Base-by-base conservation (phyloP, 306 rosid genomes). In the Inga oerstediana region DNA sequence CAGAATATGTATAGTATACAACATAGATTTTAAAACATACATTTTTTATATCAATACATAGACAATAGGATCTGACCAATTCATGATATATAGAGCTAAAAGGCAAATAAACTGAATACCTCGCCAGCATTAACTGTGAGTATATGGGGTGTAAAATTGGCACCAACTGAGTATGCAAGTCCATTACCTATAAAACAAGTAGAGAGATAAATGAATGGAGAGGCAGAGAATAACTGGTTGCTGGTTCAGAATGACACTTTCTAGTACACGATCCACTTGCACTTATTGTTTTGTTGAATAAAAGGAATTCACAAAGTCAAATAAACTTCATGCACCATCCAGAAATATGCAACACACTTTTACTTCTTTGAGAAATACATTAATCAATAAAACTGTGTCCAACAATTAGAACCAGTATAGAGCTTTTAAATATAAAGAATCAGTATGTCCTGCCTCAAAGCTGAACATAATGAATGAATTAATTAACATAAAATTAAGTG, bases 91-190 rank as follows among this genome's bases (percentile, higher is more conserved):
- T 43, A 81, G 69, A 44, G 19, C 51, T 35, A 56, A 77, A 77
- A 75, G 70, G 39, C 73, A 76, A 72, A n/a, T 67, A 76, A 82
- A 78, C 5, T 30, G 58, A 85, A 87, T 91, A 95, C 98, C 98
- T 95, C 98, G 75, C 98, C 98, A 64, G 98, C 83, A 91, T 95
- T 93, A 62, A 95, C 98, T 27, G 92, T 93, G 59, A 95, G 90
- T 74, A 95, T 83, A 84, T 95, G 97, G 58, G 98, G 93, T n/a
- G 95, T 95, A 84, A 95, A 95, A 87, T 93, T 93, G 11, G 95
- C 92, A 68, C 98, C 98, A 58, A 92, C 91, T 3, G 97, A 91
- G 86, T 95, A 93, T 22, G 95, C 95, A 72, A 93, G 85, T 84
- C 91, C 92, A 72, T 86, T 90, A 74, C 93, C 97, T 90, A 83